Base-by-base conservation (phyloP, 768 basidiomycete genomes). In the Leucosporidium scottii region DNA sequence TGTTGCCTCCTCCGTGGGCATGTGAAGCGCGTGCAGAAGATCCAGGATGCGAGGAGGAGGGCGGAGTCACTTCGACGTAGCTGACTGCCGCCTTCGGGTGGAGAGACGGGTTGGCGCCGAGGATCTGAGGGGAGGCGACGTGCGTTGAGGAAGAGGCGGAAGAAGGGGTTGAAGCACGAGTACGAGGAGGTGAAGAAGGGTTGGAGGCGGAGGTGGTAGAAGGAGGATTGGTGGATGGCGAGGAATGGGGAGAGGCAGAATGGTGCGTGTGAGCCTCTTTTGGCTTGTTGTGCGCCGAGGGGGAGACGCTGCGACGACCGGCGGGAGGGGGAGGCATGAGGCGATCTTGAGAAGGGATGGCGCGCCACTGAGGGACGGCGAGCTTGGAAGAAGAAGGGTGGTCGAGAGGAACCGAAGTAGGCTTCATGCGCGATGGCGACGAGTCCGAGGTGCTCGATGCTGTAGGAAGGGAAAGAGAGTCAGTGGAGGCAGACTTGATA, bases 61-160 rank as follows among this genome's bases (percentile, higher is more conserved):
- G 53, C 8, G 61, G 48, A 30, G 47, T 36, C 21, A 67, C 66
- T 18, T 49, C 57, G 53, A 68, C 70, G 61, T 68, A 71, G 17
- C 62, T 62, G n/a, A 71, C 59, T n/a, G 61, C 67, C 28, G 64
- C 67, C 6, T 63, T 44, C 53, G 56, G 31, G 36, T 28, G 1
- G 62, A 17, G 53, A 56, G 34, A 2, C 36, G 56, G 6, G 62
- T 63, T 20, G 62, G 62, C 18, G 53, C 56, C 53, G 62, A 63
- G 27, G 62, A 44, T 47, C 53, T 25, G 12, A 21, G 65, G 30
- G 0, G 23, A 3, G 12, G 23, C 50, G 57, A 21, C n/a, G 27
- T 23, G n/a, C n/a, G 44, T 30, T 28, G 47, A 9, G 50, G 21
- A 58, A 20, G 57, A 36, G 3, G 54, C 60, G 21, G 67, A 68